Percentiles rank a stretch among this genome's conserved stretches.
These are phyloP conservation scores for Thermomucor indicae-seudaticae DNA, from an alignment of 371 early-diverging fungal genomes.

Conservation along the genomic window DNA sequence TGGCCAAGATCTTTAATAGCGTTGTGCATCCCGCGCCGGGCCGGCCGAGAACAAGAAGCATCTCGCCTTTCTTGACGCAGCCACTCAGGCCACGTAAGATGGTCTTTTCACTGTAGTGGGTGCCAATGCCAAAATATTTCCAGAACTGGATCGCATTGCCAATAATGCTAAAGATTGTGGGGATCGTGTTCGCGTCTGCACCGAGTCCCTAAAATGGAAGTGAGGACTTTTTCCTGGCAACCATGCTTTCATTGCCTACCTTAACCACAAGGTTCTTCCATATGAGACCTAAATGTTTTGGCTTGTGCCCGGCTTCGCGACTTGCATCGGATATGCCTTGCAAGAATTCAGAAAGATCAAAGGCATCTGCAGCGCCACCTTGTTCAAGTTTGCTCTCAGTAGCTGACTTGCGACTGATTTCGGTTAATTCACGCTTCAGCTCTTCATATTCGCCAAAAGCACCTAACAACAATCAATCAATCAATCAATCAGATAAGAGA, in stretches of 20 bases:
- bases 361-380: slow-evolving; percentile 14
- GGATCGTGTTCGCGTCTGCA: slow-evolving; percentile 37
- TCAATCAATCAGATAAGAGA: no score
- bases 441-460: slow-evolving; percentile 42
- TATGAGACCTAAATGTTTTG: slow-evolving; percentile 27
- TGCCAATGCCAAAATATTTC: slow-evolving; percentile 20
- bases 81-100: slow-evolving; percentile 36
- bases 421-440: slow-evolving; percentile 37
- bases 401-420: slow-evolving; percentile 21
- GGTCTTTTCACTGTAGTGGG: slow-evolving; percentile 4
- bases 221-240: no score
- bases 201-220: slow-evolving; percentile 35
- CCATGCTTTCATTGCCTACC: slow-evolving; percentile 18
- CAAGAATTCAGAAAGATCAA: slow-evolving; percentile 19
- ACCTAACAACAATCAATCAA: no score
- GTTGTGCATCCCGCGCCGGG: slow-evolving; percentile 53
- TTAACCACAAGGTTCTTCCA: slow-evolving; percentile 32
- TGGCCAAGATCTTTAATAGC: slow-evolving; percentile 42
- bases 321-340: slow-evolving; percentile 6
- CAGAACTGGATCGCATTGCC: slow-evolving; percentile 14
- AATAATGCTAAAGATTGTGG: slow-evolving; percentile 18
- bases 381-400: slow-evolving; percentile 16
- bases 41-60: slow-evolving; percentile 51
- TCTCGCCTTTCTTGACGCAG: slow-evolving; percentile 44
- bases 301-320: slow-evolving; percentile 16